These are phyloP conservation scores for carrot (Daucus carota) DNA, from an alignment of 129 eudicot genomes.

Conservation along the genomic window DH1_v3.0 NC_030385.2:44164501-44165000, in stretches of 20 bases:
- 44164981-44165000: neutral
- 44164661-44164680: slow-evolving; percentile 64
- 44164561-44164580: slow-evolving; percentile 59
- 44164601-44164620: slow-evolving; percentile 64
- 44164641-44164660: slow-evolving; percentile 69
- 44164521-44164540: slow-evolving; percentile 57
- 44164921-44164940: slow-evolving; percentile 22
- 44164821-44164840: slow-evolving; percentile 65
- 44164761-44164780: slow-evolving; percentile 8
- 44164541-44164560: slow-evolving; percentile 61
- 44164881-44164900: slow-evolving; percentile 17
- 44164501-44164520: slow-evolving; percentile 55
- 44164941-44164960: slow-evolving; percentile 10
- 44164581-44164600: slow-evolving; percentile 76
- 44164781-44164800: slow-evolving; percentile 61
- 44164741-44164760: neutral
- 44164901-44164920: slow-evolving; percentile 24
- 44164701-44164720: slow-evolving; percentile 3
- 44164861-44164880: slow-evolving; percentile 14
- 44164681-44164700: slow-evolving; percentile 44
- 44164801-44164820: slow-evolving; percentile 58
- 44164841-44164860: slow-evolving; percentile 33
- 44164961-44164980: slow-evolving; percentile 14
- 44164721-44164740: neutral
- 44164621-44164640: slow-evolving; percentile 51